Conservation (phyloP, 2,329 filamentous ascomycete genomes). For the Epichloe uncinata region DNA sequence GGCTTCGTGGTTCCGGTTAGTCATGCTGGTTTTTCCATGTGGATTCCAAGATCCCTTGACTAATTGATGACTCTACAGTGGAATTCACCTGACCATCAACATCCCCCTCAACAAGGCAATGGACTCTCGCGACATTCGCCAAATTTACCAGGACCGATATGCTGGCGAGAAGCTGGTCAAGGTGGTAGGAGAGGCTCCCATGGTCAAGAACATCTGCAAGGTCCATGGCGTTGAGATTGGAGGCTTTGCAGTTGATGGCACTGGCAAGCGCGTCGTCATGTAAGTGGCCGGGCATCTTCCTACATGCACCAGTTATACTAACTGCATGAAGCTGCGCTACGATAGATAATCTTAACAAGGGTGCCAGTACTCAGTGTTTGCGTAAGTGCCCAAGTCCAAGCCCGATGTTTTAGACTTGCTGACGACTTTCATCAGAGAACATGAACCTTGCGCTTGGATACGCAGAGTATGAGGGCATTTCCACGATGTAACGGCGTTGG, state of each 20-base stretch:
- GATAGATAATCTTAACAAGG: conserved; percentile 90
- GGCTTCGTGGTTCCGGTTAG: conserved; percentile 66
- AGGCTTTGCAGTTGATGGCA: conserved; percentile 83
- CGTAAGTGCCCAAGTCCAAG: conserved; percentile 45
- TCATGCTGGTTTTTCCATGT: too few relatives aligned
- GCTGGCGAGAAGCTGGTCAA: conserved; percentile 93
- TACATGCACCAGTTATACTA: neutral
- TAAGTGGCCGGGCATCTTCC: conserved; percentile 24
- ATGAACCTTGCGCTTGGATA: conserved; percentile 90
- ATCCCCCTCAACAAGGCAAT: conserved; percentile 78
- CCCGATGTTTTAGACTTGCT: conserved; percentile 30
- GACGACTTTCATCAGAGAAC: conserved; percentile 53
- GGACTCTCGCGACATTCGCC: conserved; percentile 82
- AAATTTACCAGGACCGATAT: conserved; percentile 91
- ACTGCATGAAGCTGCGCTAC: conserved; percentile 42
- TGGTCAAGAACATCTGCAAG: conserved; percentile 71
- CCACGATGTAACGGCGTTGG: conserved; percentile 28
- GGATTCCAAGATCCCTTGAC: neutral
- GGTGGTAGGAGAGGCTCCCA: conserved; percentile 74
- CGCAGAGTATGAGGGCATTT: conserved; percentile 79
- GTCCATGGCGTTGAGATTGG: conserved; percentile 90
- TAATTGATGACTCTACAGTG: conserved; percentile 34
- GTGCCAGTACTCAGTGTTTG: conserved; percentile 82
- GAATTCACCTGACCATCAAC: conserved; percentile 83
- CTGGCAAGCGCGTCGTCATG: conserved; percentile 83